Conservation (phyloP, 2,329 filamentous ascomycete genomes). For the Sclerotinia sclerotiorum region DNA sequence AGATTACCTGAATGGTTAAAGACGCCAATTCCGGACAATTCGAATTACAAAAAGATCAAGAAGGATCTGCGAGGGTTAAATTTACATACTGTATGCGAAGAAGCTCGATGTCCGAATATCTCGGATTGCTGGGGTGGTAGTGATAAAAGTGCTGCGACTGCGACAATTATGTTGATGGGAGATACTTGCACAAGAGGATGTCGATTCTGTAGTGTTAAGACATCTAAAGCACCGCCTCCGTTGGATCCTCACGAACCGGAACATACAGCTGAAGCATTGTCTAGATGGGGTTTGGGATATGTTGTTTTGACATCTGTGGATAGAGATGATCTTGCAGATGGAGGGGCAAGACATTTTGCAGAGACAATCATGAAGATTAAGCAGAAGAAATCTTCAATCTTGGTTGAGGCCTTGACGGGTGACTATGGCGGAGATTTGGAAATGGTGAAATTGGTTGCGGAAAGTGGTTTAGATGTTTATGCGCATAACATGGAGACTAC, state of each 20-base stretch:
- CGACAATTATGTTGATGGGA: slow-evolving; percentile 99
- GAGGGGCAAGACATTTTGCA: slow-evolving; percentile 85
- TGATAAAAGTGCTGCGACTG: slow-evolving; percentile 85
- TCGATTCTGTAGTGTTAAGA: slow-evolving; percentile 97
- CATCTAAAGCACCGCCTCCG: slow-evolving; percentile 69
- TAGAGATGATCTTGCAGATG: slow-evolving; percentile 86
- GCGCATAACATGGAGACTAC: slow-evolving; percentile 97
- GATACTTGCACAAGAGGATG: slow-evolving; percentile 97
- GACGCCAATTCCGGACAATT: slow-evolving; percentile 82
- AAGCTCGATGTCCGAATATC: slow-evolving; percentile 96
- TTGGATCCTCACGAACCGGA: slow-evolving; percentile 96
- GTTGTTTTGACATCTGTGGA: slow-evolving; percentile 94
- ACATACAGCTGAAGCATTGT: slow-evolving; percentile 90
- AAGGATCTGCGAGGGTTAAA: slow-evolving; percentile 85
- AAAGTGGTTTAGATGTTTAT: slow-evolving; percentile 90
- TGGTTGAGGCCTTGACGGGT: slow-evolving; percentile 83
- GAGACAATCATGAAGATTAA: slow-evolving; percentile 96
- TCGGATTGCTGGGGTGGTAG: slow-evolving; percentile 96
- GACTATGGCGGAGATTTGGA: slow-evolving; percentile 85
- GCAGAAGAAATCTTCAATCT: slow-evolving; percentile 70
- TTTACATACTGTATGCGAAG: slow-evolving; percentile 95
- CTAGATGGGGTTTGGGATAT: slow-evolving; percentile 91
- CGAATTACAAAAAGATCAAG: slow-evolving; percentile 93
- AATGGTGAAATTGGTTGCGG: slow-evolving; percentile 81
- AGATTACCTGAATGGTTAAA: slow-evolving; percentile 93